Percentiles rank a stretch among this genome's conserved stretches.
Conservation (phyloP, 2,329 filamentous ascomycete species). For the Aspergillus ustus region DNA sequence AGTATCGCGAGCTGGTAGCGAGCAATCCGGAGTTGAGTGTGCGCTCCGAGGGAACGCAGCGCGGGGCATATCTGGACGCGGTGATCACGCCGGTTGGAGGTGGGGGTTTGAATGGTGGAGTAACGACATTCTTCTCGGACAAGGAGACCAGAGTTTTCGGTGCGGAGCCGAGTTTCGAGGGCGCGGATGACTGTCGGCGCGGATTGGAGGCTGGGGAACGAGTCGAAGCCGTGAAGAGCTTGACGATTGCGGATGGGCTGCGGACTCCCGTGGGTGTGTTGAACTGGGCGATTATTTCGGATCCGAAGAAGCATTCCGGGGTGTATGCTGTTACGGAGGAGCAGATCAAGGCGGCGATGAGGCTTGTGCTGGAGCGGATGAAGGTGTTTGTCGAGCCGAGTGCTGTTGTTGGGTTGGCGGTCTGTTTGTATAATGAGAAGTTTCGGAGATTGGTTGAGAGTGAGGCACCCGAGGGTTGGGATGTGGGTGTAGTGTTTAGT, state of each 20-base stretch:
- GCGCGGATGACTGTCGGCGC: slow-evolving; percentile 79
- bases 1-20: slow-evolving; percentile 63
- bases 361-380: slow-evolving; percentile 80
- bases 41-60: slow-evolving; percentile 18
- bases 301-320: slow-evolving; percentile 69
- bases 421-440: slow-evolving; percentile 81
- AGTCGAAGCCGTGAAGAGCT: slow-evolving; percentile 69
- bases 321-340: slow-evolving; percentile 79
- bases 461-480: slow-evolving; percentile 75
- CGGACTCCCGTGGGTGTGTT: slow-evolving; percentile 77
- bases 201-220: slow-evolving; percentile 69
- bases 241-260: slow-evolving; percentile 88
- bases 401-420: slow-evolving; percentile 81
- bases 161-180: slow-evolving; percentile 80
- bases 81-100: slow-evolving; percentile 86
- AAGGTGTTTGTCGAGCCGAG: slow-evolving; percentile 92
- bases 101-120: slow-evolving; percentile 83
- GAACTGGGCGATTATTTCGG: slow-evolving; percentile 78
- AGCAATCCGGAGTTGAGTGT: slow-evolving; percentile 33
- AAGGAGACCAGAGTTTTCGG: slow-evolving; percentile 81
- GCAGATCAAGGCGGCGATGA: slow-evolving; percentile 77
- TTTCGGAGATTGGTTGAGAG: slow-evolving; percentile 68
- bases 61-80: slow-evolving; percentile 57
- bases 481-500: slow-evolving; percentile 64
- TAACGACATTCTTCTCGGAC: slow-evolving; percentile 72